Evolutionary conservation across 305 asterid species (phyloP).

Genomic region (Caryopteris hybrid): DNA sequence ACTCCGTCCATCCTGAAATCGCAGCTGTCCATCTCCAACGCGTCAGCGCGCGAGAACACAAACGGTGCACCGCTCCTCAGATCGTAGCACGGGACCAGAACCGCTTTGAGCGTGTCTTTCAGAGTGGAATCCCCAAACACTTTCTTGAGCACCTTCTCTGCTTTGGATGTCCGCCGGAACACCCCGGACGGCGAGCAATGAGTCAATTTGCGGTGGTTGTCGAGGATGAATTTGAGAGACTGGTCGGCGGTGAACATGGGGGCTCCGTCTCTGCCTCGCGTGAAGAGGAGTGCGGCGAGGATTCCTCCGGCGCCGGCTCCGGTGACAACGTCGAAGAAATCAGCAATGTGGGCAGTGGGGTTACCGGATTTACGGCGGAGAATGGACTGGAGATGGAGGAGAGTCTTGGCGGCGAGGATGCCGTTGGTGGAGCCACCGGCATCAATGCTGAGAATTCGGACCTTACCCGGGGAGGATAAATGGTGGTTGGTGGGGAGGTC

Average conservation of each 20-base stretch:
- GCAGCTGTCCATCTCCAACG: conserved; percentile 70
- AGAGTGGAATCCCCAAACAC: conserved; percentile 47
- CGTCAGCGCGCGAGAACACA: conserved; percentile 78
- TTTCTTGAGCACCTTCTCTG: conserved; percentile 31
- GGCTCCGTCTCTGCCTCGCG: conserved; percentile 39
- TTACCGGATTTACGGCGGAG: conserved; percentile 48
- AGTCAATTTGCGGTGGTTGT: conserved; percentile 21
- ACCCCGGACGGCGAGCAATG: conserved; percentile 10
- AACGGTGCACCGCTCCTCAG: conserved; percentile 56
- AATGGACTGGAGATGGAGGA: conserved; percentile 45
- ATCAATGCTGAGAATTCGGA: conserved; percentile 69
- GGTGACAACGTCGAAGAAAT: conserved; percentile 70
- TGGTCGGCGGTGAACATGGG: conserved; percentile 53
- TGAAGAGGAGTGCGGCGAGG: conserved; percentile 56
- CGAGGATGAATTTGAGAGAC: conserved; percentile 39
- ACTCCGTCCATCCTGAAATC: conserved; percentile 55
- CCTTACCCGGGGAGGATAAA: conserved; percentile 34
- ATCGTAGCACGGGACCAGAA: conserved; percentile 80
- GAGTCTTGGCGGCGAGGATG: conserved; percentile 55
- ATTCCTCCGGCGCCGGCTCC: conserved; percentile 73
- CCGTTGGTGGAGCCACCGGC: conserved; percentile 55
- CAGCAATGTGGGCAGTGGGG: conserved; percentile 46
- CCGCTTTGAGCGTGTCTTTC: conserved; percentile 57
- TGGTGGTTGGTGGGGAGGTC: not conserved
- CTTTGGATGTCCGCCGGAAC: conserved; percentile 15